phyloP scores from a whole-genome alignment of 306 rosid species.

The Heteromeles arbutifolia region DNA sequence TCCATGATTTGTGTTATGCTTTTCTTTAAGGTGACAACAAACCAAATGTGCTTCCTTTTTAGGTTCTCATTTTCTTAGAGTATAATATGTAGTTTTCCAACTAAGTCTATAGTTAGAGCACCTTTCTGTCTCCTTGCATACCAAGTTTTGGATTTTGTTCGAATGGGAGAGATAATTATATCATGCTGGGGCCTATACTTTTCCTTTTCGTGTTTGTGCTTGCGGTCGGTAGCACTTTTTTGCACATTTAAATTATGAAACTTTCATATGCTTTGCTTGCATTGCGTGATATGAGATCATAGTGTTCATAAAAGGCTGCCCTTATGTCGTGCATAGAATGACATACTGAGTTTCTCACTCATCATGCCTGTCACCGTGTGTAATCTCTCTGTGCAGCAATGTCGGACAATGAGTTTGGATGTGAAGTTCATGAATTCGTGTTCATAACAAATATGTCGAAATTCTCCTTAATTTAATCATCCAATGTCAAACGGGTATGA shows the following conservation, averaged over 20 bases:
- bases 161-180: too few species aligned
- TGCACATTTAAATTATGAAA: background rate
- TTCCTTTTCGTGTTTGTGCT: background rate
- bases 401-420: too few species aligned
- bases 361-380: too few species aligned
- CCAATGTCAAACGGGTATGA: too few species aligned
- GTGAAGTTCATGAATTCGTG: too few species aligned
- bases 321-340: background rate
- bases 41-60: conserved; percentile 2
- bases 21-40: conserved; percentile 20
- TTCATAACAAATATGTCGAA: too few species aligned
- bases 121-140: conserved; percentile 14
- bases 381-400: too few species aligned
- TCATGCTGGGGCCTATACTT: background rate
- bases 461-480: too few species aligned
- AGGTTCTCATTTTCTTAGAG: too few species aligned
- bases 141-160: background rate
- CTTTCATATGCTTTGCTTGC: background rate
- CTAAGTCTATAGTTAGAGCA: background rate
- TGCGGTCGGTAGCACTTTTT: background rate
- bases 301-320: background rate
- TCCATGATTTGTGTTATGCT: conserved; percentile 11
- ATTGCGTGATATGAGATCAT: background rate
- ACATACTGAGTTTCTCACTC: too few species aligned
- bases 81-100: conserved; percentile 10